phyloP scores from a whole-genome alignment of 768 basidiomycete genomes.

The Auriculariales sp. region DNA sequence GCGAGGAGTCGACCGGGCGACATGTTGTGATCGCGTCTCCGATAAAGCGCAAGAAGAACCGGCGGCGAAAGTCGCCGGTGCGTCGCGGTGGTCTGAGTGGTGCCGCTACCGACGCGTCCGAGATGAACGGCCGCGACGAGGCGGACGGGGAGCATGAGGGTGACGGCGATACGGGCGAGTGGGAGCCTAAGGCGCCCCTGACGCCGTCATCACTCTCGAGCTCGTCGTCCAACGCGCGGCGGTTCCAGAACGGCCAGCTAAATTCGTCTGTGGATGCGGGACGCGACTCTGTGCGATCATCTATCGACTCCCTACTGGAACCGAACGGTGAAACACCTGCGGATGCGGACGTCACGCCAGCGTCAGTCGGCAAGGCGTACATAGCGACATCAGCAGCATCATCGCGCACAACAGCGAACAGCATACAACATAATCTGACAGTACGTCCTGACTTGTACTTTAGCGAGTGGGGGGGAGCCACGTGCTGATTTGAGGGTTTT shows the following conservation, averaged over 20 bases:
- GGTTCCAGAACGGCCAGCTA: background rate
- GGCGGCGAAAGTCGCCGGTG: background rate
- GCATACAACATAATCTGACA: background rate
- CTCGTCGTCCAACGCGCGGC: background rate
- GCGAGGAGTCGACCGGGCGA: background rate
- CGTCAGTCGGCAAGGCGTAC: background rate
- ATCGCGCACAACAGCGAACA: background rate
- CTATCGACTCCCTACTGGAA: background rate
- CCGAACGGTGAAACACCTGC: too few species aligned
- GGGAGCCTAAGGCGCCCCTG: background rate
- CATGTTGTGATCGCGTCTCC: background rate
- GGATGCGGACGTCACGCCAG: background rate
- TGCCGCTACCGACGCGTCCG: background rate
- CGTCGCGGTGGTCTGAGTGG: background rate
- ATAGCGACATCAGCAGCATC: background rate
- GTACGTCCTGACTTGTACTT: background rate
- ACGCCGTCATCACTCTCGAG: background rate
- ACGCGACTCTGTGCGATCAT: background rate
- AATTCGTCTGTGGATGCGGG: background rate
- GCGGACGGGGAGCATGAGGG: too few species aligned
- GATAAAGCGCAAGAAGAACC: conserved; percentile 1
- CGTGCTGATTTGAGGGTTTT: background rate
- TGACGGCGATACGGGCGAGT: too few species aligned
- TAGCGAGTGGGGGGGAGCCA: background rate
- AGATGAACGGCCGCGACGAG: background rate